phyloP scores from a whole-genome alignment of 2,329 filamentous ascomycete species.

The Furcasterigmium sp. region DNA sequence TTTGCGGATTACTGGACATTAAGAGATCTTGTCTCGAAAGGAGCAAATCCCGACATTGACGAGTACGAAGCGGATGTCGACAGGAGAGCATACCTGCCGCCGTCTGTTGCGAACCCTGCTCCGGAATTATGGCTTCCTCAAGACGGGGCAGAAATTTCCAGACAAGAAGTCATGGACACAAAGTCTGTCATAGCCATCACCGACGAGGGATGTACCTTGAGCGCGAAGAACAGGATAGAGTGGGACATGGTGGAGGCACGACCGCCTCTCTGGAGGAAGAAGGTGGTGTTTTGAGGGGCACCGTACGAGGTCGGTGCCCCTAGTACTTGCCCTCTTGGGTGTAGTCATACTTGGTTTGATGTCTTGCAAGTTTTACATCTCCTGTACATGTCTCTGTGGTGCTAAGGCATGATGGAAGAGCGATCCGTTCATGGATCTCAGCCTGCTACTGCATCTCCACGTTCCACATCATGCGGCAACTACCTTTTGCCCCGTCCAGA shows the following conservation, averaged over 20 bases:
- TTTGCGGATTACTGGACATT: slow-evolving; percentile 69
- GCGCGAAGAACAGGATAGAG: slow-evolving; percentile 53
- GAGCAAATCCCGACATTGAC: slow-evolving; percentile 39
- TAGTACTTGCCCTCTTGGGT: too few relatives aligned
- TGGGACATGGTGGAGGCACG: slow-evolving; percentile 36
- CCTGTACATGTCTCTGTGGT: too few relatives aligned
- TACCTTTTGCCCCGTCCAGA: slow-evolving; percentile 41
- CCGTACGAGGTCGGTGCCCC: too few relatives aligned
- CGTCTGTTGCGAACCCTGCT: slow-evolving; percentile 55
- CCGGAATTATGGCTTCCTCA: slow-evolving; percentile 79
- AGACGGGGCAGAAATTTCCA: slow-evolving; percentile 68
- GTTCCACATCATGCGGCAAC: too few relatives aligned
- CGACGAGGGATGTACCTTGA: slow-evolving; percentile 67
- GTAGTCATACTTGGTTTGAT: too few relatives aligned
- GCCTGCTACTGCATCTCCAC: too few relatives aligned
- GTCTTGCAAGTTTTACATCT: too few relatives aligned
- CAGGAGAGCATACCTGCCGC: slow-evolving; percentile 68
- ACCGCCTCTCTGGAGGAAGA: slow-evolving; percentile 38
- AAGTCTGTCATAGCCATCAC: slow-evolving; percentile 70
- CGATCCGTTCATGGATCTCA: too few relatives aligned
- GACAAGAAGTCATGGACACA: slow-evolving; percentile 72
- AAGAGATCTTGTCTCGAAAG: slow-evolving; percentile 61
- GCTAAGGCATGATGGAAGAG: too few relatives aligned
- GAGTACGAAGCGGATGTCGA: slow-evolving; percentile 58
- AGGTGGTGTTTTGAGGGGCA: slow-evolving; percentile 40